These are phyloP conservation scores for Lenzites betulinus DNA, from an alignment of 768 basidiomycete species.

Conservation along the genomic window DNA sequence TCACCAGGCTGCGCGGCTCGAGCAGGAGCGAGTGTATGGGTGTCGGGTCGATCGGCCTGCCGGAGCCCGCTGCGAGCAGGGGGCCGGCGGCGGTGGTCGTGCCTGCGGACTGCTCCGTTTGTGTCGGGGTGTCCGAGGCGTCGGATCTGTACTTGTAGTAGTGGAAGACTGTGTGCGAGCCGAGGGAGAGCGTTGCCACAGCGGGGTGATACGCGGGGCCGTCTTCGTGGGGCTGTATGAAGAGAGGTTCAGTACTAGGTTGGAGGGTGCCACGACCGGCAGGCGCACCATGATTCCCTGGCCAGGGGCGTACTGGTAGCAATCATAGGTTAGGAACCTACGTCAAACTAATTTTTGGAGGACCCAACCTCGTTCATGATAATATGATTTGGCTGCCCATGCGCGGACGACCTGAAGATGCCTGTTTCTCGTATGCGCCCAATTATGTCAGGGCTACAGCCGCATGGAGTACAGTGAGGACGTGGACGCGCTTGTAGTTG, in stretches of 20 bases:
- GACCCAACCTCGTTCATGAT: constrained; percentile 78
- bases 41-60: constrained; percentile 58
- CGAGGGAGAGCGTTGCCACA: constrained; percentile 88
- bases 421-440: constrained; percentile 65
- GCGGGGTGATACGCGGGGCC: constrained; percentile 86
- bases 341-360: not conserved
- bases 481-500: too few relatives aligned
- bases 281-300: constrained; percentile 88
- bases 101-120: not conserved
- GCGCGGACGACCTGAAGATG: constrained; percentile 62
- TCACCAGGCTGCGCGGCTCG: constrained; percentile 83
- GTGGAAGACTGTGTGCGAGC: constrained; percentile 81
- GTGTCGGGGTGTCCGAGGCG: constrained; percentile 21
- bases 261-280: not conserved
- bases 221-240: constrained; percentile 85
- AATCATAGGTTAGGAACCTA: constrained; percentile 7
- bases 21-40: constrained; percentile 76
- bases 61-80: constrained; percentile 30
- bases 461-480: not conserved
- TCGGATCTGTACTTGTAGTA: constrained; percentile 65
- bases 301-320: constrained; percentile 75
- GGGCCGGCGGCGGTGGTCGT: constrained; percentile 9
- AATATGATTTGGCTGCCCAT: constrained; percentile 81
- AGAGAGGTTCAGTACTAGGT: not conserved
- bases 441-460: constrained; percentile 82